These are phyloP conservation scores for Bipolaris oryzae DNA, from an alignment of 2,329 filamentous ascomycete species.

Conservation along the genomic window DNA sequence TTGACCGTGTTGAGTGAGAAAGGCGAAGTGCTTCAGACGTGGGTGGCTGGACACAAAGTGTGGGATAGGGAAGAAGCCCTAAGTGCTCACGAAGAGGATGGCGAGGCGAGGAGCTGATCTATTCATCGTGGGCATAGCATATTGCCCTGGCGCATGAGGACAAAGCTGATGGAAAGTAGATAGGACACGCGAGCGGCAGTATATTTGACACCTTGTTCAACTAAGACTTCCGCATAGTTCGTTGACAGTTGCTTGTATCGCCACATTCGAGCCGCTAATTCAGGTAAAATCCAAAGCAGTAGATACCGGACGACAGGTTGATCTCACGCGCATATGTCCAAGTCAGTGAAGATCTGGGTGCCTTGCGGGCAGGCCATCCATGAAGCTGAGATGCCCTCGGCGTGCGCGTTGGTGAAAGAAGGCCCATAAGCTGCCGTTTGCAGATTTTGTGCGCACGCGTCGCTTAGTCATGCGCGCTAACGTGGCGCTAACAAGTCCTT, in stretches of 20 bases:
- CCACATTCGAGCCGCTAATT: conserved; percentile 59
- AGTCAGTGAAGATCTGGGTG: conserved; percentile 54
- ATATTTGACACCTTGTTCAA: background rate
- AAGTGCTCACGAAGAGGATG: conserved; percentile 34
- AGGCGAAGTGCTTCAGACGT: conserved; percentile 58
- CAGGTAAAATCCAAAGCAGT: conserved; percentile 57
- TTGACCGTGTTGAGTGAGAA: conserved; percentile 56
- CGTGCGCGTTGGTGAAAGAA: conserved; percentile 44
- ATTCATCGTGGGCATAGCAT: background rate
- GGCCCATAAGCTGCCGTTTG: conserved; percentile 10
- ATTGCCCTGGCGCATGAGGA: background rate
- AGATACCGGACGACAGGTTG: conserved; percentile 57
- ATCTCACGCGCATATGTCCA: conserved; percentile 52
- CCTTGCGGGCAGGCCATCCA: conserved; percentile 44
- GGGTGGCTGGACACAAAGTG: conserved; percentile 56
- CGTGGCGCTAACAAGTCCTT: conserved; percentile 29
- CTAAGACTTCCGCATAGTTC: background rate
- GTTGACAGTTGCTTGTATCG: conserved; percentile 47
- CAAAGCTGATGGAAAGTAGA: too few species aligned
- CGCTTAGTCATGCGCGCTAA: conserved; percentile 44
- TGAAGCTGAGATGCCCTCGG: conserved; percentile 40
- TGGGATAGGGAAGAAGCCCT: conserved; percentile 51
- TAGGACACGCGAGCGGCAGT: background rate
- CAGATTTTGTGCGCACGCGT: conserved; percentile 30
- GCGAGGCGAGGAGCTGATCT: conserved; percentile 29